A percentile compares a stretch with the other conserved stretches of the same genome.
phyloP scores from a whole-genome alignment of 2,329 filamentous ascomycete genomes.

The Penicillium verrucosum region DNA sequence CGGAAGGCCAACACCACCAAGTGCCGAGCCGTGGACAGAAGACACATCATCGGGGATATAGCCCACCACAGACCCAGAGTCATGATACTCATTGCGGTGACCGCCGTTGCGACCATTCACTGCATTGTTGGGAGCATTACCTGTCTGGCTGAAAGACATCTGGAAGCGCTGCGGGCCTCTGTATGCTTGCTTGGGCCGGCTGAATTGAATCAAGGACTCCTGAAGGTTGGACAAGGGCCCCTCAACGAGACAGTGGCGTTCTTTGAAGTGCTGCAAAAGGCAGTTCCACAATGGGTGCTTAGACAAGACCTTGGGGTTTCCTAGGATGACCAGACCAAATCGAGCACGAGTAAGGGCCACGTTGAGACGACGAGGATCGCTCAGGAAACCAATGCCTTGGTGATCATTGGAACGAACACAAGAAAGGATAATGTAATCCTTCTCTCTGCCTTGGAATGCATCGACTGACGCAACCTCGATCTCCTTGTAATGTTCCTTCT shows the following conservation, averaged over 20 bases:
- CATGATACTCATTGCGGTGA: slow-evolving; percentile 56
- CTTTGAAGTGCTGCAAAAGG: slow-evolving; percentile 92
- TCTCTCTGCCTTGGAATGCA: slow-evolving; percentile 97
- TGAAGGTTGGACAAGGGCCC: slow-evolving; percentile 95
- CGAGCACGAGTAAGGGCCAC: slow-evolving; percentile 96
- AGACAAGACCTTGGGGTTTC: slow-evolving; percentile 93
- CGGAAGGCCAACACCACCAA: slow-evolving; percentile 78
- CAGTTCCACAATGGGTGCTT: slow-evolving; percentile 99
- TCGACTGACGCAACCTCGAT: slow-evolving; percentile 98
- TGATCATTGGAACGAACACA: slow-evolving; percentile 98
- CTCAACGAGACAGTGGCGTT: slow-evolving; percentile 91
- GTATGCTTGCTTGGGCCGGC: slow-evolving; percentile 86
- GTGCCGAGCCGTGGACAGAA: slow-evolving; percentile 86
- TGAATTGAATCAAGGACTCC: slow-evolving; percentile 90
- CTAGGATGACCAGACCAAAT: slow-evolving; percentile 92
- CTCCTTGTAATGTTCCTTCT: slow-evolving; percentile 98
- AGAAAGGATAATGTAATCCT: slow-evolving; percentile 97
- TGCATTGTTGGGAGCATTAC: slow-evolving; percentile 55
- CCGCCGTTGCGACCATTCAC: slow-evolving; percentile 51
- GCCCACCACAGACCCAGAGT: slow-evolving; percentile 84
- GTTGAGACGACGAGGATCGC: slow-evolving; percentile 93
- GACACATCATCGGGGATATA: slow-evolving; percentile 98
- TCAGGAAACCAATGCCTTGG: slow-evolving; percentile 97
- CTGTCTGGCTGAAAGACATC: slow-evolving; percentile 69
- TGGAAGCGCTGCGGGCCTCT: slow-evolving; percentile 84